phyloP scores from a whole-genome alignment of 768 basidiomycete genomes.

The Tulasnella sp. region DNA sequence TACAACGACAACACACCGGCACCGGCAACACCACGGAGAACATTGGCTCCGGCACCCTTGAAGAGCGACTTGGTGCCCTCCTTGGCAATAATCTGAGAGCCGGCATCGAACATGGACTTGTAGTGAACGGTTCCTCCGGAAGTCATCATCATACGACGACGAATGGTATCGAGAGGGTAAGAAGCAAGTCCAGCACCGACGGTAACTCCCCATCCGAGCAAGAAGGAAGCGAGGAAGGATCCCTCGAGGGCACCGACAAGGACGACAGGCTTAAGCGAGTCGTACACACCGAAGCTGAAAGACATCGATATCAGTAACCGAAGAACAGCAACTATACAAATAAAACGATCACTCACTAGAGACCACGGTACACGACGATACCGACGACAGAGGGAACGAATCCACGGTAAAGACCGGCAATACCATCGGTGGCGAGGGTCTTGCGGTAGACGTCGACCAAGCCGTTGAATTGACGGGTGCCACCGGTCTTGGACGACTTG shows the following conservation, averaged over 20 bases:
- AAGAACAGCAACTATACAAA: background rate
- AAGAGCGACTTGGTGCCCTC: constrained; percentile 94
- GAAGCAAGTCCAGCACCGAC: constrained; percentile 99
- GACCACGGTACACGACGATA: constrained; percentile 99
- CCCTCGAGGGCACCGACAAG: constrained; percentile 93
- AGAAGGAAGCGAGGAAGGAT: constrained; percentile 94
- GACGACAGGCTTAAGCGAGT: constrained; percentile 92
- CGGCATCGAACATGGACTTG: constrained; percentile 98
- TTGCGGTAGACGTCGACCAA: constrained; percentile 94
- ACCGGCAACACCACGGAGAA: constrained; percentile 99
- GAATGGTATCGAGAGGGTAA: constrained; percentile 86
- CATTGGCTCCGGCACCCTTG: constrained; percentile 85
- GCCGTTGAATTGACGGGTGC: constrained; percentile 96
- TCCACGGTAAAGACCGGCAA: constrained; percentile 98
- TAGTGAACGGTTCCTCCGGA: constrained; percentile 92
- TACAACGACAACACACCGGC: constrained; percentile 98
- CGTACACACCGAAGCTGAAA: constrained; percentile 79
- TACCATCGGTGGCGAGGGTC: constrained; percentile 94
- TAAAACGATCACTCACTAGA: constrained; percentile 39
- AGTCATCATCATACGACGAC: constrained; percentile 99
- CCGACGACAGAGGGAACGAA: constrained; percentile 98
- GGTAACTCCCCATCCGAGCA: constrained; percentile 98
- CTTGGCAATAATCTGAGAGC: constrained; percentile 86
- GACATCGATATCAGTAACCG: too few species aligned
- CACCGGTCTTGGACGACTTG: constrained; percentile 90